Evolutionary conservation across 2,329 filamentous ascomycete species (phyloP), one percentile per base, ranked within the genome.

Genomic region (Hypoxylon sp.): DNA sequence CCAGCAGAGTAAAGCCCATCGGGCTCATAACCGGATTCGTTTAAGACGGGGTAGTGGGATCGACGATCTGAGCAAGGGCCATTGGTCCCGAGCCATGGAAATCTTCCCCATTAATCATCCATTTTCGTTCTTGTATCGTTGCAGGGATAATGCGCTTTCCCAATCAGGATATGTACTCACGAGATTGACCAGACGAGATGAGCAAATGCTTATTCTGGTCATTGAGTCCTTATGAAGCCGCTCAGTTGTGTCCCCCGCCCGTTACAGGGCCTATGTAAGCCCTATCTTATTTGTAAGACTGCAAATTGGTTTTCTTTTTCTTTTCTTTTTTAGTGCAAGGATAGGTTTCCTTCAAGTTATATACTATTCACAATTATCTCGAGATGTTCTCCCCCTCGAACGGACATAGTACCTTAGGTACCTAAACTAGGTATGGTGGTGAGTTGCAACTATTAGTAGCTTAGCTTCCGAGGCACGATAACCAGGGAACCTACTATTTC

Each of bases 1-100:
- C 51, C 11, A 66, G 52, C 58, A 60, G 48, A 63, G 65, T 63
- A 55, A 67, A 71, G 37, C 44, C 52, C 51, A 62, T 67, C 68
- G 67, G 68, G 65, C 21, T 66, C 37, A 65, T 72, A 60, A 63
- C 70, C 67, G 46, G n/a, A 72, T 72, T 65, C 52, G 69, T 65
- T 65, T 50, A 58, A 62, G 67, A 68, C 57, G 65, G 65, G 63
- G 62, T 68, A 65, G 58, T 62, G 65, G 63, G 68, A 70, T 70
- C 62, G 67, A 67, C 70, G 67, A 70, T 70, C 70, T 72, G 56
- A 64, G 70, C 70, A 66, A 67, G 70, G 70, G 46, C 50, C 58
- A 70, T 67, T 72, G 68, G 46, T 68, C 70, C 67, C 67, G 68
- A 72, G 63, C 70, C 70, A 72, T 68, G 65, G 68, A 65, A 65